Evolutionary conservation across 2,329 filamentous ascomycete species (phyloP), one percentile per base, ranked within the genome.

Genomic region (Neodidymelliopsis sp.): DNA sequence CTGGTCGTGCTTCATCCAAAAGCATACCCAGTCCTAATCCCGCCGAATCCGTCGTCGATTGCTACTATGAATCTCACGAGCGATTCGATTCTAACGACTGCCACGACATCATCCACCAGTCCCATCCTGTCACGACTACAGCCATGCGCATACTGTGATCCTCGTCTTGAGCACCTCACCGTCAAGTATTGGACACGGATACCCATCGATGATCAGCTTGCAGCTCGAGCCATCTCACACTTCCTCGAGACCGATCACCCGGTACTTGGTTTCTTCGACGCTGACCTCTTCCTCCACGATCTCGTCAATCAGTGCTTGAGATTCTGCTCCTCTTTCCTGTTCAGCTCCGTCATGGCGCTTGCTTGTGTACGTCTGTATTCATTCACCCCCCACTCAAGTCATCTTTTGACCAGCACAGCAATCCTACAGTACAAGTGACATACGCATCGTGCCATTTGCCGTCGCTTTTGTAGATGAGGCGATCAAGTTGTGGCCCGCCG

Each of bases 321-420:
- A n/a, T 50, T 42, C n/a, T 54, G 51, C 37, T 54, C 51, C 11
- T 35, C 51, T 2, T 54, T 49, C 11, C 15, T 54, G 15, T 45
- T 54, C n/a, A 48, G 43, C 28, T 30, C 45, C 15, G 16, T 54
- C 20, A 45, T 54, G 41, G 34, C 45, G n/a, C 24, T 54, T 2
- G 51, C 46, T 20, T 54, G 45, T 15, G 46, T 54, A 54, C 10
- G 51, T 54, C 20, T 12, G 23, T n/a, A 23, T 12, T 4, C 15
- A 4, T 7, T 4, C 6, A 19, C 13, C 23, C 9, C 18, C 15
- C n/a, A n/a, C 11, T 31, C n/a, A 12, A 20, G 13, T 15, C 30
- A 5, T 15, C 3, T 33, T 38, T 41, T 53, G 31, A 53, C 39
- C 12, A 19, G 31, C 7, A 5, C 28, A 53, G 49, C 43, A 53